Percentiles rank a stretch among this genome's conserved stretches.
These are phyloP conservation scores for Inonotus hispidus DNA, from an alignment of 1,284 basidiomycete species.

Conservation along the genomic window DNA sequence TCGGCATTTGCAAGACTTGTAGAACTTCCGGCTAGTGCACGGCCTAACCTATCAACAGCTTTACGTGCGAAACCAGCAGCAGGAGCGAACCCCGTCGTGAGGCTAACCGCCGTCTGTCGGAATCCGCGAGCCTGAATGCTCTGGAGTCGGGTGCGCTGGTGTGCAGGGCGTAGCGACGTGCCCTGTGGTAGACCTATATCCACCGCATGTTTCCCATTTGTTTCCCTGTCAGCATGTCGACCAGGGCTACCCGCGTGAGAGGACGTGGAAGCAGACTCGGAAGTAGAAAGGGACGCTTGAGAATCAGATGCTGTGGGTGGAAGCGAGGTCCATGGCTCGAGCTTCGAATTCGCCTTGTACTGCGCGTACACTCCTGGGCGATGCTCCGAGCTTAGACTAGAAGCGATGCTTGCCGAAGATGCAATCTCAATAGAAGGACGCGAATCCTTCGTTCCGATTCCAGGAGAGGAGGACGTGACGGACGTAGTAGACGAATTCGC, in stretches of 20 bases:
- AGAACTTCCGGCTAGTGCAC: slow-evolving; percentile 41
- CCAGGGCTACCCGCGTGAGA: slow-evolving; percentile 1
- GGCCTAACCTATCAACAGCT: slow-evolving; percentile 69
- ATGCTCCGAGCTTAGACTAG: not conserved
- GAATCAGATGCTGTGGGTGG: slow-evolving; percentile 3
- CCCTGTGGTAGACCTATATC: slow-evolving; percentile 2
- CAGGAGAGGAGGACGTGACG: slow-evolving; percentile 12
- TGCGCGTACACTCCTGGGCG: not conserved
- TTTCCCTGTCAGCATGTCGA: not conserved
- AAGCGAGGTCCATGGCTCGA: slow-evolving; percentile 8
- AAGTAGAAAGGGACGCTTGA: slow-evolving; percentile 16
- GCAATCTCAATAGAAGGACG: slow-evolving; percentile 14
- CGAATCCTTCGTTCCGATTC: slow-evolving; percentile 2
- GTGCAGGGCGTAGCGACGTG: slow-evolving; percentile 10
- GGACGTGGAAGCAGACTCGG: not conserved
- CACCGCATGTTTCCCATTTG: not conserved
- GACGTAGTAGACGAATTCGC: slow-evolving; percentile 17
- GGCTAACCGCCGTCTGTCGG: slow-evolving; percentile 53
- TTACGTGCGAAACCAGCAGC: slow-evolving; percentile 56
- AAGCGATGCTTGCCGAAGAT: slow-evolving; percentile 7
- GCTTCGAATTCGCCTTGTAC: slow-evolving; percentile 8
- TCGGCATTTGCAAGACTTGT: slow-evolving; percentile 36
- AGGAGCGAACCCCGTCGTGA: slow-evolving; percentile 58
- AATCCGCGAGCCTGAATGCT: slow-evolving; percentile 16
- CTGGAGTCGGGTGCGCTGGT: slow-evolving; percentile 15